A percentile compares a stretch with the other conserved stretches of the same genome.
phyloP scores from a whole-genome alignment of 345 rosid genomes.

The Citrus trifoliata region DNA sequence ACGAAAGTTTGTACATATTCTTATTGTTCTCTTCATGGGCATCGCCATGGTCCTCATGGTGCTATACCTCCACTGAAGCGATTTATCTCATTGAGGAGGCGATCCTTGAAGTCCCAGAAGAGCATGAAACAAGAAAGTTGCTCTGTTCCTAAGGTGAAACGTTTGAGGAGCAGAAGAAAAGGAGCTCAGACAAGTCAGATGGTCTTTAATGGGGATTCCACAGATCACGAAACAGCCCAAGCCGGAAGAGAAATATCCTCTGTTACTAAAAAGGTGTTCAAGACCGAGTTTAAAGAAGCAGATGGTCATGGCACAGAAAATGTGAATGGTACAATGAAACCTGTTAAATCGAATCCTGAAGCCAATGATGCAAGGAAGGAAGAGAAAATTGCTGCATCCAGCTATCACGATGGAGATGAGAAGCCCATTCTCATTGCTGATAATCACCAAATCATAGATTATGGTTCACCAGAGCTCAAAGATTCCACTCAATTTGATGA shows the following conservation, averaged over 20 bases:
- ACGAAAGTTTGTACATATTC: constrained; percentile 57
- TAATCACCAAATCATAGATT: background rate
- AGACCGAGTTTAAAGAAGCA: background rate
- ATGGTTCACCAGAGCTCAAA: background rate
- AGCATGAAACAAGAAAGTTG: constrained; percentile 37
- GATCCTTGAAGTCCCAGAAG: constrained; percentile 41
- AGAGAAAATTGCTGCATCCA: background rate
- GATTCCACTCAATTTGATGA: background rate
- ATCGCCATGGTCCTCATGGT: constrained; percentile 45
- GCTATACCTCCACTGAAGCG: constrained; percentile 51
- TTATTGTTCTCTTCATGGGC: constrained; percentile 92
- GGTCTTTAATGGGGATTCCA: constrained; percentile 2
- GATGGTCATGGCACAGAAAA: background rate
- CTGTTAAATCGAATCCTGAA: background rate
- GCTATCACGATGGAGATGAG: background rate
- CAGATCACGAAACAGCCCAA: constrained; percentile 12
- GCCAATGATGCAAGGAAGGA: background rate
- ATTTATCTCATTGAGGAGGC: constrained; percentile 64
- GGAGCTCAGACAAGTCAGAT: constrained; percentile 14
- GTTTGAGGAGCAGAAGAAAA: constrained; percentile 31
- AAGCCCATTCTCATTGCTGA: constrained; percentile 9
- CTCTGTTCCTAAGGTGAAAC: constrained; percentile 29
- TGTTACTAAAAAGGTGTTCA: background rate
- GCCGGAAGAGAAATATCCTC: constrained; percentile 5
- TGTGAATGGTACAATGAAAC: background rate